Evolutionary conservation across 75 land plant species (phyloP).

Genomic region (Cunninghamia lanceolata): DNA sequence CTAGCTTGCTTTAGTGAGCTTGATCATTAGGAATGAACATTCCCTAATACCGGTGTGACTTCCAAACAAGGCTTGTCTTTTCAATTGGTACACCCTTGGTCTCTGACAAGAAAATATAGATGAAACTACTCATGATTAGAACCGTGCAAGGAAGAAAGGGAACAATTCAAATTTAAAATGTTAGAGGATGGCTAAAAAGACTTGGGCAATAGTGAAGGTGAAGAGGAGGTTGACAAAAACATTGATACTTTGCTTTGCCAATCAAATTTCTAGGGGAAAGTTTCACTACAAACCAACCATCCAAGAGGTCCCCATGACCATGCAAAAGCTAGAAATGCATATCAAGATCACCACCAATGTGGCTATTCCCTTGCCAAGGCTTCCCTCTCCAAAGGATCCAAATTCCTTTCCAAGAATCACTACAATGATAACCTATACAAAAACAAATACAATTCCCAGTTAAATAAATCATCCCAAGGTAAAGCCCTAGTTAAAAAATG

Average conservation of each 20-base stretch:
- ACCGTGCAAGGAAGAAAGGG: conserved; percentile 49
- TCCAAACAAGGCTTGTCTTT: conserved; percentile 47
- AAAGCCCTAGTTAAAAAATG: too few species aligned
- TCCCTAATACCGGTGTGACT: conserved; percentile 43
- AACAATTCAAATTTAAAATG: conserved; percentile 44
- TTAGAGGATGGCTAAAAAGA: conserved; percentile 51
- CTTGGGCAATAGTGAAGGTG: conserved; percentile 52
- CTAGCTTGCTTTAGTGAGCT: too few species aligned
- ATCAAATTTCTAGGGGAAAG: conserved; percentile 49
- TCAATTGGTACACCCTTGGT: conserved; percentile 60
- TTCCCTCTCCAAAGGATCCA: conserved; percentile 14
- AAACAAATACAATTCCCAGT: too few species aligned
- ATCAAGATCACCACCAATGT: conserved; percentile 27
- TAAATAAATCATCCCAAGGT: too few species aligned
- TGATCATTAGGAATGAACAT: too few species aligned
- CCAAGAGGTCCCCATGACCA: conserved; percentile 66
- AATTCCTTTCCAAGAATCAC: conserved; percentile 21
- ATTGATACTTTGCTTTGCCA: conserved; percentile 49
- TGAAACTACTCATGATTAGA: conserved; percentile 35
- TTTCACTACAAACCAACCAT: conserved; percentile 56
- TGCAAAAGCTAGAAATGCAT: conserved; percentile 35
- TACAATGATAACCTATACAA: conserved; percentile 24
- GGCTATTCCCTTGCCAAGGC: conserved; percentile 13
- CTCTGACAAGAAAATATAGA: conserved; percentile 47
- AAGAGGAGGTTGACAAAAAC: conserved; percentile 46